Conservation (phyloP, 2,329 filamentous ascomycete species). For the Colletotrichum godetiae region DNA sequence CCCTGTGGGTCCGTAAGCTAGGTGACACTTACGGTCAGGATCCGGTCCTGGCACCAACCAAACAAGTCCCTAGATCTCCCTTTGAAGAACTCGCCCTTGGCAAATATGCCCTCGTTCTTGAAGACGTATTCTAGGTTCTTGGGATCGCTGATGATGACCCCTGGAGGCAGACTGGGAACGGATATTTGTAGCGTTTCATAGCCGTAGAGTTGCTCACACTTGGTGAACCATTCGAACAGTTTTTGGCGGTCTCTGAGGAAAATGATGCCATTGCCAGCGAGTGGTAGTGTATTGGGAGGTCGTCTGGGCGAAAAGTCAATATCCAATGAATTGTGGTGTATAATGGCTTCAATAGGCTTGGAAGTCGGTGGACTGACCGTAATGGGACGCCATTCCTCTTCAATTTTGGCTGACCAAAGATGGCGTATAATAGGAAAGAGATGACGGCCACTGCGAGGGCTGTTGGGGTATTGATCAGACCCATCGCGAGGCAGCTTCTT, state of each 20-base stretch:
- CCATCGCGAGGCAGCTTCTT: neutral
- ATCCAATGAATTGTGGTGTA: neutral
- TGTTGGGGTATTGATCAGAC: neutral
- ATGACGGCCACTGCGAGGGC: conserved; percentile 9
- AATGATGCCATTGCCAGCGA: conserved; percentile 70
- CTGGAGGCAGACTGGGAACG: conserved; percentile 71
- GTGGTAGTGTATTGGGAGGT: conserved; percentile 62
- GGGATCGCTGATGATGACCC: conserved; percentile 72
- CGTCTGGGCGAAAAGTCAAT: conserved; percentile 46
- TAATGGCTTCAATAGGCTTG: neutral
- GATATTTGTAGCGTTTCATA: conserved; percentile 71
- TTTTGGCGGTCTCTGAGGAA: conserved; percentile 70
- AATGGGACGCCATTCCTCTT: conserved; percentile 35
- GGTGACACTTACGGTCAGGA: conserved; percentile 40
- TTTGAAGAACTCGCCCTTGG: conserved; percentile 73
- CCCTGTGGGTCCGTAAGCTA: conserved; percentile 45
- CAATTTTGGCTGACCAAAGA: conserved; percentile 28
- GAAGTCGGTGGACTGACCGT: conserved; percentile 23
- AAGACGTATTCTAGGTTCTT: conserved; percentile 72
- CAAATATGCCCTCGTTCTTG: conserved; percentile 69
- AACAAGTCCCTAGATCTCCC: conserved; percentile 71
- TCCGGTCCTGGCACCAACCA: conserved; percentile 42
- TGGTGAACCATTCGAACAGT: conserved; percentile 72
- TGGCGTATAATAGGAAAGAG: conserved; percentile 21
- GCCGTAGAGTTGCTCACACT: conserved; percentile 66